phyloP scores from a whole-genome alignment of 331 rosid species.

The Erythrophleum ivorense region DNA sequence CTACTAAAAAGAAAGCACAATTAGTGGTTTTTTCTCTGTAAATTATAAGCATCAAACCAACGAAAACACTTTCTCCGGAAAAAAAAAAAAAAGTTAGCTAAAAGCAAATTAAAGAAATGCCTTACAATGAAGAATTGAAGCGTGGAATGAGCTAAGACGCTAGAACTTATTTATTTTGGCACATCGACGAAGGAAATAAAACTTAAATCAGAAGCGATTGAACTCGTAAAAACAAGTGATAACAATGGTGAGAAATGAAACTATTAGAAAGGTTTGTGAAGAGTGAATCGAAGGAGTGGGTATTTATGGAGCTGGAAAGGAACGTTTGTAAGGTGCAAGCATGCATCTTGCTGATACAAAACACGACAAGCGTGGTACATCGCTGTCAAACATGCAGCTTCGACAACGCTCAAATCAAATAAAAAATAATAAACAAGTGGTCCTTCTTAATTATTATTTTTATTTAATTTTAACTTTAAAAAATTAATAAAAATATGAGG shows the following conservation, averaged over 20 bases:
- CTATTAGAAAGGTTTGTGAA: neutral
- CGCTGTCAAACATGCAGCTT: neutral
- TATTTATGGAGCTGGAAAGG: neutral
- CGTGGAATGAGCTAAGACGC: neutral
- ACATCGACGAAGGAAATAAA: neutral
- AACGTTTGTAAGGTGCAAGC: neutral
- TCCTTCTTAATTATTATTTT: too few species aligned
- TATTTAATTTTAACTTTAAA: too few species aligned
- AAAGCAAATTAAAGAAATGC: neutral
- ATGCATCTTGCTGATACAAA: neutral
- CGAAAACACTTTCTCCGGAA: neutral
- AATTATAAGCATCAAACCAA: neutral
- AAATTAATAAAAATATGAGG: too few species aligned
- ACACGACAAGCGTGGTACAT: neutral
- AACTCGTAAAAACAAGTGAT: neutral
- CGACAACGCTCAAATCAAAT: neutral
- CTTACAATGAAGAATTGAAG: neutral
- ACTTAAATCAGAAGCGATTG: neutral
- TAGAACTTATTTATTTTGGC: neutral
- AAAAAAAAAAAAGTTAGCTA: too few species aligned
- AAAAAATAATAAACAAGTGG: too few species aligned
- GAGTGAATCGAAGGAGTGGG: neutral
- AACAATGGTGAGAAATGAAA: neutral
- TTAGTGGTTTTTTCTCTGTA: too few species aligned
- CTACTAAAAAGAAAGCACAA: too few species aligned